Conservation (phyloP, 148 eudicot species). For the Suaeda aralocaspica region DNA sequence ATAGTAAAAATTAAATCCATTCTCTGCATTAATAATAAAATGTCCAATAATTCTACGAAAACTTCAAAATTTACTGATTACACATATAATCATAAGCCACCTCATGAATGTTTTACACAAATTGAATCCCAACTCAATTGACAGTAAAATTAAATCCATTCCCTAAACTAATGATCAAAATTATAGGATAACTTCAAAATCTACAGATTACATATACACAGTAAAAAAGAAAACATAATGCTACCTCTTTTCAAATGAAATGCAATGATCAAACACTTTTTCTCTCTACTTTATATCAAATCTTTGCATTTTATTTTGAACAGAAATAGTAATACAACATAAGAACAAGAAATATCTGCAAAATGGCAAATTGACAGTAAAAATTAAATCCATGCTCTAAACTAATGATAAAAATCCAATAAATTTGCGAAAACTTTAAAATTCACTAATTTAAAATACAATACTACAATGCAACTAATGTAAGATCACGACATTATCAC, state of each 20-base stretch:
- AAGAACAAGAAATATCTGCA: too few relatives aligned
- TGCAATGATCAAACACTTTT: too few relatives aligned
- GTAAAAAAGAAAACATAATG: too few relatives aligned
- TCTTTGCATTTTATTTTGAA: too few relatives aligned
- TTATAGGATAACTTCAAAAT: background rate
- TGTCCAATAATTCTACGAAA: background rate
- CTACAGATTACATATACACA: background rate
- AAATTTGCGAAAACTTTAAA: background rate
- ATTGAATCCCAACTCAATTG: too few relatives aligned
- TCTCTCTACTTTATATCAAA: too few relatives aligned
- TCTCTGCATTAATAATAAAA: background rate
- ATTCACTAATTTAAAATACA: background rate
- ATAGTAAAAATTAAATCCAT: background rate
- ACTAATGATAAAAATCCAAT: background rate
- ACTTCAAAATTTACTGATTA: background rate
- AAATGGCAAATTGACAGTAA: background rate
- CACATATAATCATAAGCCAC: too few relatives aligned
- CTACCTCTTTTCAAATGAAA: too few relatives aligned
- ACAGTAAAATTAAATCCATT: background rate
- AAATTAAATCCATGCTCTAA: background rate
- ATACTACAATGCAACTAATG: too few relatives aligned
- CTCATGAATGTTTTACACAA: too few relatives aligned
- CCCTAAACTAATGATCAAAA: background rate
- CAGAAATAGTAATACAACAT: too few relatives aligned
- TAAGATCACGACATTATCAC: too few relatives aligned